phyloP scores from a whole-genome alignment of 2,329 filamentous ascomycete genomes.

The Colletotrichum australisinense region DNA sequence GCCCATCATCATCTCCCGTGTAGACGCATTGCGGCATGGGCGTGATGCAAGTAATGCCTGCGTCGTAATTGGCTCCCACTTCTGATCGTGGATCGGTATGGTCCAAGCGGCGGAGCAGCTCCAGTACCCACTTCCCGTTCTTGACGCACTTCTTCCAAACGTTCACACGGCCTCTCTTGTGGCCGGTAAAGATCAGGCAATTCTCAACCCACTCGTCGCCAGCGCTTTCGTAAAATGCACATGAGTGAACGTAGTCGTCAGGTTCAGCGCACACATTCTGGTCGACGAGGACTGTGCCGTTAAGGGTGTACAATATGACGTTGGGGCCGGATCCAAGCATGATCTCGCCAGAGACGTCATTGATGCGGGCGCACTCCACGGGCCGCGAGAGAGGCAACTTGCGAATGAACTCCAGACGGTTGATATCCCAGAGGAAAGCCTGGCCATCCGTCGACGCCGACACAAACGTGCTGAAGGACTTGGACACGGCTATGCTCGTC shows the following conservation, averaged over 20 bases:
- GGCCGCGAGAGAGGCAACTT: slow-evolving; percentile 71
- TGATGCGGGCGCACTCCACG: slow-evolving; percentile 83
- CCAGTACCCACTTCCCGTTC: slow-evolving; percentile 78
- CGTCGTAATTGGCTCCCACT: slow-evolving; percentile 67
- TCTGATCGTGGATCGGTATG: slow-evolving; percentile 78
- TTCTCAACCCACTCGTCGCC: slow-evolving; percentile 93
- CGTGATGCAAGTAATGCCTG: slow-evolving; percentile 86
- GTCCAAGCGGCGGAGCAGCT: slow-evolving; percentile 84
- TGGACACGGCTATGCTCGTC: slow-evolving; percentile 83
- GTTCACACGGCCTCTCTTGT: slow-evolving; percentile 85
- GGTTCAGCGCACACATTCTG: slow-evolving; percentile 79
- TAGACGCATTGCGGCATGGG: slow-evolving; percentile 88
- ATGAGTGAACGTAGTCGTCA: slow-evolving; percentile 83
- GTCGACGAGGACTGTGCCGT: slow-evolving; percentile 84
- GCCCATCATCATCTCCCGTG: slow-evolving; percentile 92
- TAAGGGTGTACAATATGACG: slow-evolving; percentile 85
- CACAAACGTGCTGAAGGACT: slow-evolving; percentile 88
- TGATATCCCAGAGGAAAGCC: slow-evolving; percentile 93
- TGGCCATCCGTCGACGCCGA: slow-evolving; percentile 86
- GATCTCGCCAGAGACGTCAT: slow-evolving; percentile 91
- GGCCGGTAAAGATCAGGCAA: slow-evolving; percentile 89
- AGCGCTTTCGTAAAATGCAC: slow-evolving; percentile 92
- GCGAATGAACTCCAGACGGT: slow-evolving; percentile 86
- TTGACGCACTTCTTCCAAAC: slow-evolving; percentile 72
- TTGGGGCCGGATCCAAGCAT: slow-evolving; percentile 83